A percentile compares a stretch with the other conserved stretches of the same genome.
These are phyloP conservation scores for Paralagenidium karlingii DNA, from an alignment of 352 stramenopile species.

Conservation along the genomic window DNA sequence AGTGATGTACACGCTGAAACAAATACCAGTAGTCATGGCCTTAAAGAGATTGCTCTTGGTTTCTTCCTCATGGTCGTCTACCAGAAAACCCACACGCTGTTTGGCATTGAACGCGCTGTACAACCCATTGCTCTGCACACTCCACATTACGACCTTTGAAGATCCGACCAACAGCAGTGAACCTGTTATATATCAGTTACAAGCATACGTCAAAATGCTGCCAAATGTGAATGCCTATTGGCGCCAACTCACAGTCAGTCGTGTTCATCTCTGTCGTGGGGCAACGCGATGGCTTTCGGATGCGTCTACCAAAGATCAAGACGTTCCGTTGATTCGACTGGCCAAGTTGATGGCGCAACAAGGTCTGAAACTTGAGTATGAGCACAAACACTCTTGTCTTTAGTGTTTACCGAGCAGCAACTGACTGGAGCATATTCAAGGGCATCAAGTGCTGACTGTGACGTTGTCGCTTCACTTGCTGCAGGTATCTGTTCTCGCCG, in stretches of 20 bases:
- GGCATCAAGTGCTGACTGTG: no score
- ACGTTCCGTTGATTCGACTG: conserved; percentile 39
- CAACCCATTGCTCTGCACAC: conserved; percentile 17
- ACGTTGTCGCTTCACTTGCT: not conserved
- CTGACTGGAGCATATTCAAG: no score
- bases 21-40: conserved; percentile 17
- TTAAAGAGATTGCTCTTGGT: conserved; percentile 14
- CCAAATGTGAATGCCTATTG: no score
- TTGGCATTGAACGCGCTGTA: conserved; percentile 18
- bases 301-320: no score
- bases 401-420: not conserved
- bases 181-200: no score
- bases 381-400: not conserved
- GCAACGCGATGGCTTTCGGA: no score
- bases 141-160: no score
- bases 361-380: conserved; percentile 3
- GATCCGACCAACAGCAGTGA: no score
- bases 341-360: conserved; percentile 73
- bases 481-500: conserved; percentile 60
- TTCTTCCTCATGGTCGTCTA: conserved; percentile 8
- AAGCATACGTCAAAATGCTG: no score
- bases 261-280: no score
- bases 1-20: conserved; percentile 18
- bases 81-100: conserved; percentile 38
- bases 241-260: no score